Conservation (phyloP, 176 grass and related monocot species). For the Miscanthus lutarioriparius region DNA sequence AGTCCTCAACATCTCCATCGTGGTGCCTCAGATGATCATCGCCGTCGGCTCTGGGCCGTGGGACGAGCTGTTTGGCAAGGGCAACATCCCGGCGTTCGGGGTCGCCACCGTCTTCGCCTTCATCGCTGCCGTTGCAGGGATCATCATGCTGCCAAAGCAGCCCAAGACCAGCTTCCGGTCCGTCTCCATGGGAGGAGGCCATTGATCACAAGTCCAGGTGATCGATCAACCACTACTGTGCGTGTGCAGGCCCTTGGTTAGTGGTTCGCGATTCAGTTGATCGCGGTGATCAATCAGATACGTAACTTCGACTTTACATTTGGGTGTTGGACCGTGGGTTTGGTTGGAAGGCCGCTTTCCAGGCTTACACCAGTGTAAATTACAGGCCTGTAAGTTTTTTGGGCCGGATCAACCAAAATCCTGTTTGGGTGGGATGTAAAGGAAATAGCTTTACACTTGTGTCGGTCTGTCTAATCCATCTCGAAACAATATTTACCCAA, state of each 20-base stretch:
- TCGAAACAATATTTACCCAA: too few relatives aligned
- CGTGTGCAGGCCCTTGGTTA: too few relatives aligned
- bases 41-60: slow-evolving; percentile 68
- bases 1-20: slow-evolving; percentile 82
- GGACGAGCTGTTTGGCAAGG: slow-evolving; percentile 73
- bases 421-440: neutral
- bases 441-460: neutral
- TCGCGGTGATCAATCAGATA: neutral
- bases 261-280: neutral
- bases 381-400: neutral
- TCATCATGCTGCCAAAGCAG: slow-evolving; percentile 61
- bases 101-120: slow-evolving; percentile 56
- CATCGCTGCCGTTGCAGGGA: slow-evolving; percentile 36
- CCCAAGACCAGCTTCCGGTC: slow-evolving; percentile 55
- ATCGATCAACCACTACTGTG: too few relatives aligned
- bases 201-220: slow-evolving; percentile 10
- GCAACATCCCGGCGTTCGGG: slow-evolving; percentile 87
- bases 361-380: neutral
- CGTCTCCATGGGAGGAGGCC: slow-evolving; percentile 56
- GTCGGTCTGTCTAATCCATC: too few relatives aligned
- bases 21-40: slow-evolving; percentile 75
- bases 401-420: neutral
- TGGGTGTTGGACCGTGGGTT: neutral
- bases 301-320: neutral
- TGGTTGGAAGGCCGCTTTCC: neutral